These are phyloP conservation scores for Leishmania mexicana DNA, from an alignment of 208 protist genomes.

Conservation along the genomic window DNA sequence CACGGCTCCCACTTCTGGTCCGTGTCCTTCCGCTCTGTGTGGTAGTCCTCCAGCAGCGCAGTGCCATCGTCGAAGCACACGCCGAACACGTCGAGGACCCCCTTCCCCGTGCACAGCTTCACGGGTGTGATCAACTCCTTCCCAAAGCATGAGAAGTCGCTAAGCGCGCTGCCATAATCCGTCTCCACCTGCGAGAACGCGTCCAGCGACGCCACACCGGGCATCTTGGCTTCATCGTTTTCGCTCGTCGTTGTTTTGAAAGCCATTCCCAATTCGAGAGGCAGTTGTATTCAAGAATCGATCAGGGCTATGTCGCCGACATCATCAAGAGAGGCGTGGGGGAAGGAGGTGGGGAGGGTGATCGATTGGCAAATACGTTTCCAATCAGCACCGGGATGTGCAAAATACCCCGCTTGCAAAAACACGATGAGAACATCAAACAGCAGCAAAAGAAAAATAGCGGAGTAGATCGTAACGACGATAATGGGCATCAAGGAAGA, in stretches of 20 bases:
- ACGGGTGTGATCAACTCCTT: constrained; percentile 59
- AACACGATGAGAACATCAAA: not conserved
- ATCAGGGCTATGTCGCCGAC: not conserved
- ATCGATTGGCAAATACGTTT: not conserved
- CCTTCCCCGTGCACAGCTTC: constrained; percentile 41
- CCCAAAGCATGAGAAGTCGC: constrained; percentile 48
- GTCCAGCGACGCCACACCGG: constrained; percentile 44
- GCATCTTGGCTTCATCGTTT: constrained; percentile 47
- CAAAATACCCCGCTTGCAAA: not conserved
- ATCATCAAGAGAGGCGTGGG: not conserved
- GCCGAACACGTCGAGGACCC: constrained; percentile 64
- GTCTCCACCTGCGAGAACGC: constrained; percentile 51
- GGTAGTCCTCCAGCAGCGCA: constrained; percentile 47
- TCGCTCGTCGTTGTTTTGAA: constrained; percentile 49
- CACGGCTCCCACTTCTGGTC: constrained; percentile 59
- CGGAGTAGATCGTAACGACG: not conserved
- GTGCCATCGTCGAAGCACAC: constrained; percentile 61
- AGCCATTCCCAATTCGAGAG: not conserved
- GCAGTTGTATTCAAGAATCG: not conserved
- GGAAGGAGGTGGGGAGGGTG: too few relatives aligned
- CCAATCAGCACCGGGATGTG: not conserved
- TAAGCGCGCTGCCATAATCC: constrained; percentile 62
- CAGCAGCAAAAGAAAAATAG: not conserved
- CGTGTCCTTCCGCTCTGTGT: constrained; percentile 46
- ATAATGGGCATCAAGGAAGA: not conserved